Conservation (phyloP, 768 basidiomycete genomes). For the Leucocoprinus sp. region DNA sequence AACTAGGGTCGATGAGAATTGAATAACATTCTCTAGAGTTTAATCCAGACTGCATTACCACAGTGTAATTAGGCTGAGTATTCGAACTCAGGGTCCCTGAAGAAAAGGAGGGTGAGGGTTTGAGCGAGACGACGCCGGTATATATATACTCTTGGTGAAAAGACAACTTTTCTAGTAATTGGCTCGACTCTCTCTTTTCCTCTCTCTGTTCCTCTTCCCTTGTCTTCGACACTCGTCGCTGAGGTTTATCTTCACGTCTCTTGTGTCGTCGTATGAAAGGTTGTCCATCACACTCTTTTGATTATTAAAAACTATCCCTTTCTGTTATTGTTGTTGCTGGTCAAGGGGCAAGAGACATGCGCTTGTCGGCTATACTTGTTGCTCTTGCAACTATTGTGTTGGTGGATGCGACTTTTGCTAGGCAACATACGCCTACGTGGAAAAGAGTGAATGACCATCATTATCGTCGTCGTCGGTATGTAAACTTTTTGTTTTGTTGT, state of each 20-base stretch:
- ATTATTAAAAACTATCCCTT: background rate
- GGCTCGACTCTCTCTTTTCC: background rate
- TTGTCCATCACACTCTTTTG: slow-evolving; percentile 4
- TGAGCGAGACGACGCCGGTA: too few relatives aligned
- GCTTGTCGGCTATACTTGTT: slow-evolving; percentile 4
- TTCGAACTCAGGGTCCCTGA: too few relatives aligned
- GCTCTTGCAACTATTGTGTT: slow-evolving; percentile 7
- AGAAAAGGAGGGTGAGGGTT: too few relatives aligned
- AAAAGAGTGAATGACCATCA: background rate
- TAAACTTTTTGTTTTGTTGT: too few relatives aligned
- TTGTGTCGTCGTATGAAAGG: too few relatives aligned
- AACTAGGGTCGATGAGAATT: too few relatives aligned
- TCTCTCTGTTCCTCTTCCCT: background rate
- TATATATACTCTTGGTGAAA: background rate
- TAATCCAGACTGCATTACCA: too few relatives aligned
- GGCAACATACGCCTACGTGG: slow-evolving; percentile 1
- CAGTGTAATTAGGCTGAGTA: too few relatives aligned
- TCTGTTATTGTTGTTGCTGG: too few relatives aligned
- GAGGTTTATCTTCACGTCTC: too few relatives aligned
- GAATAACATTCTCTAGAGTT: too few relatives aligned
- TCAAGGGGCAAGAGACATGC: too few relatives aligned
- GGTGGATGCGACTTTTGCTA: slow-evolving; percentile 5
- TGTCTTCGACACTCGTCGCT: background rate
- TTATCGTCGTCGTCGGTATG: background rate
- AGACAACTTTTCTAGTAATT: background rate